Conservation (phyloP, 495 filamentous ascomycete genomes). For the Xylaria grammica region DNA sequence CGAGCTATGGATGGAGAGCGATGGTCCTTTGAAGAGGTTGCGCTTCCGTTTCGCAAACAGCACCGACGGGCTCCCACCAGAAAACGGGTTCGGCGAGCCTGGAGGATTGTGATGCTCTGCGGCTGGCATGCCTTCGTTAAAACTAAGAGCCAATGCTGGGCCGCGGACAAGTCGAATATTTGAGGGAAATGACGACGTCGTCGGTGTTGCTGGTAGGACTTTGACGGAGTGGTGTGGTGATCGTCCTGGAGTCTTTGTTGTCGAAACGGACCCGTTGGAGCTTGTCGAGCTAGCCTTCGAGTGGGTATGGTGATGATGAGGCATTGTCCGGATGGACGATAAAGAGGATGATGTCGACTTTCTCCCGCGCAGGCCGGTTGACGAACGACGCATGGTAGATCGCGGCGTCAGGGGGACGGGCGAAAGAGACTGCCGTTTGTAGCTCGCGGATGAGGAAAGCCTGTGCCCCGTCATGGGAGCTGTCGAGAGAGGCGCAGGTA, state of each 20-base stretch:
- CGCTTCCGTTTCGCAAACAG: slow-evolving; percentile 91
- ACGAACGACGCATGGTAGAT: slow-evolving; percentile 76
- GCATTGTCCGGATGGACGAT: slow-evolving; percentile 89
- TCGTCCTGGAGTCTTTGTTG: slow-evolving; percentile 68
- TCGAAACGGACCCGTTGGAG: slow-evolving; percentile 74
- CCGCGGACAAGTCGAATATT: slow-evolving; percentile 86
- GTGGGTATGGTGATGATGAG: slow-evolving; percentile 90
- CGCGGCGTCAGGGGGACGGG: slow-evolving; percentile 88
- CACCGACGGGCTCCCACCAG: slow-evolving; percentile 60
- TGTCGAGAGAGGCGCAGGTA: slow-evolving; percentile 38
- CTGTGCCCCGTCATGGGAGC: slow-evolving; percentile 55
- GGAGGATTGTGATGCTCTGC: slow-evolving; percentile 44
- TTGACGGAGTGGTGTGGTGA: slow-evolving; percentile 91
- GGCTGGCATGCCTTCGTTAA: slow-evolving; percentile 56
- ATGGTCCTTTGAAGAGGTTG: slow-evolving; percentile 87
- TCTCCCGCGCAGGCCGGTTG: slow-evolving; percentile 77
- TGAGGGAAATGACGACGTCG: slow-evolving; percentile 75
- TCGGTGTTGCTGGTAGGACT: slow-evolving; percentile 91
- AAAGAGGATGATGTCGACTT: slow-evolving; percentile 97
- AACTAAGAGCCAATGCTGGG: slow-evolving; percentile 47
- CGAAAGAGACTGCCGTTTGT: slow-evolving; percentile 84
- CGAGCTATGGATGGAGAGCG: slow-evolving; percentile 55
- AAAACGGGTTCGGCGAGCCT: slow-evolving; percentile 53
- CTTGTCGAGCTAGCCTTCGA: slow-evolving; percentile 95
- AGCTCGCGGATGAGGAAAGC: slow-evolving; percentile 56